Conservation (phyloP, 1,139 yeast species). For the Candida tropicalis region DNA sequence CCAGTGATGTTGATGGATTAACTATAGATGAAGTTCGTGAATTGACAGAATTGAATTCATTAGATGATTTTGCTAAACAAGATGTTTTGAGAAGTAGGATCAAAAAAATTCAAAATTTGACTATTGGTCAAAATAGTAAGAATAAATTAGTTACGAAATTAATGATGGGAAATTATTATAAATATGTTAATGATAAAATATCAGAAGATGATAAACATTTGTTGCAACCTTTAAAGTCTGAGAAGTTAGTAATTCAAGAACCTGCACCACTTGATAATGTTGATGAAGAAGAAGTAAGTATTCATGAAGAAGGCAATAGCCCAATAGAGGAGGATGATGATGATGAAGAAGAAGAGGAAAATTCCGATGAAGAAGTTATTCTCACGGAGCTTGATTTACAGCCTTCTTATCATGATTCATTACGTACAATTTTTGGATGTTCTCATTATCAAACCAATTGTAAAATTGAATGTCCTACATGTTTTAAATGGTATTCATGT, state of each 20-base stretch:
- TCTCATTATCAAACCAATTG: conserved; percentile 82
- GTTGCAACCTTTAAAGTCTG: conserved; percentile 20
- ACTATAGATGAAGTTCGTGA: conserved; percentile 37
- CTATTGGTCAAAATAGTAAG: conserved; percentile 54
- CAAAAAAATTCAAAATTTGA: conserved; percentile 53
- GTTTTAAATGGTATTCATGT: conserved; percentile 78
- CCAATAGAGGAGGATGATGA: conserved; percentile 12
- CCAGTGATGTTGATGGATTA: conserved; percentile 45
- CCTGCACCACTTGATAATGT: conserved; percentile 5
- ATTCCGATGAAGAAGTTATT: conserved; percentile 37
- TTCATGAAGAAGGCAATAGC: too few relatives aligned
- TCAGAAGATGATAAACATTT: conserved; percentile 20
- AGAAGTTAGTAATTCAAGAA: conserved; percentile 21
- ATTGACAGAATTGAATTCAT: conserved; percentile 41
- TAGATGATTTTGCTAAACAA: conserved; percentile 54
- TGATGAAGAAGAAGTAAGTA: conserved; percentile 22
- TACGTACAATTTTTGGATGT: conserved; percentile 62
- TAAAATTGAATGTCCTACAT: conserved; percentile 77
- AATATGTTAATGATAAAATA: conserved; percentile 41
- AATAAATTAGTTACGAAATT: conserved; percentile 67
- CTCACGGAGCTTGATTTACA: conserved; percentile 51
- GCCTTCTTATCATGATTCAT: conserved; percentile 51
- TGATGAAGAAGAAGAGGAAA: conserved; percentile 14
- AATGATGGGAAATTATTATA: conserved; percentile 74
- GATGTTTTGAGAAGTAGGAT: conserved; percentile 57